Evolutionary conservation across 352 stramenopile genomes (phyloP).

Genomic region (Phytopythium chamaehyphon): DNA sequence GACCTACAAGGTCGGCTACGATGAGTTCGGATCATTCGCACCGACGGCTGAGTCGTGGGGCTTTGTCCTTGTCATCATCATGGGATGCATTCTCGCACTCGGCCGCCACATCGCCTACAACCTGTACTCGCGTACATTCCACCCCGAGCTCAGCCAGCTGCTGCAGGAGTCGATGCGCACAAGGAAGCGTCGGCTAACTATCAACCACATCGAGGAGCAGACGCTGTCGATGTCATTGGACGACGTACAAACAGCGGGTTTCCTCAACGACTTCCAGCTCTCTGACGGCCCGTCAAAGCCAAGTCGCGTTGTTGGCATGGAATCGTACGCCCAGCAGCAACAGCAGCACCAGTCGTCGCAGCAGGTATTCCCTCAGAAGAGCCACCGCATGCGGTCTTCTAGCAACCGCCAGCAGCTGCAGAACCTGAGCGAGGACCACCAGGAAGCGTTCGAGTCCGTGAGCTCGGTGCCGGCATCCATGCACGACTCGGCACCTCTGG

Average conservation of each 20-base stretch:
- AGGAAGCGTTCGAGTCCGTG: constrained; percentile 5
- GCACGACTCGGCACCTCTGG: constrained; percentile 22
- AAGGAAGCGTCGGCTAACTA: constrained; percentile 54
- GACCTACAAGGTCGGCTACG: constrained; percentile 68
- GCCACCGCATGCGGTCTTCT: constrained; percentile 1
- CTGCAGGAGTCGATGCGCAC: constrained; percentile 55
- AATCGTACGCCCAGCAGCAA: constrained; percentile 13
- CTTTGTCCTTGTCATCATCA: constrained; percentile 62
- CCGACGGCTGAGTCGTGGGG: constrained; percentile 49
- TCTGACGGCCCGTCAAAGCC: constrained; percentile 45
- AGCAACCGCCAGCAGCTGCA: background rate
- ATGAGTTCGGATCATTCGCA: constrained; percentile 69
- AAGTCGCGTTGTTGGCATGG: constrained; percentile 6
- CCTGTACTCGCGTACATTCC: constrained; percentile 75
- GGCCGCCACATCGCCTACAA: constrained; percentile 76
- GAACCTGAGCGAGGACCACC: background rate
- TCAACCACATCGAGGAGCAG: constrained; percentile 70
- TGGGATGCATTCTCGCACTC: constrained; percentile 65
- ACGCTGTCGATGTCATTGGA: constrained; percentile 77
- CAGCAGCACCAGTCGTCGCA: background rate
- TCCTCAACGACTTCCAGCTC: constrained; percentile 42
- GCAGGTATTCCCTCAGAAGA: constrained; percentile 19
- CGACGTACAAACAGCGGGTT: constrained; percentile 47
- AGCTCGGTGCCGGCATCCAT: constrained; percentile 12
- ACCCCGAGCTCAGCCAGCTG: constrained; percentile 62